Percentiles rank a stretch among this genome's conserved stretches.
These are phyloP conservation scores for Colletotrichum tropicale DNA, from an alignment of 2,329 filamentous ascomycete species.

Conservation along the genomic window DNA sequence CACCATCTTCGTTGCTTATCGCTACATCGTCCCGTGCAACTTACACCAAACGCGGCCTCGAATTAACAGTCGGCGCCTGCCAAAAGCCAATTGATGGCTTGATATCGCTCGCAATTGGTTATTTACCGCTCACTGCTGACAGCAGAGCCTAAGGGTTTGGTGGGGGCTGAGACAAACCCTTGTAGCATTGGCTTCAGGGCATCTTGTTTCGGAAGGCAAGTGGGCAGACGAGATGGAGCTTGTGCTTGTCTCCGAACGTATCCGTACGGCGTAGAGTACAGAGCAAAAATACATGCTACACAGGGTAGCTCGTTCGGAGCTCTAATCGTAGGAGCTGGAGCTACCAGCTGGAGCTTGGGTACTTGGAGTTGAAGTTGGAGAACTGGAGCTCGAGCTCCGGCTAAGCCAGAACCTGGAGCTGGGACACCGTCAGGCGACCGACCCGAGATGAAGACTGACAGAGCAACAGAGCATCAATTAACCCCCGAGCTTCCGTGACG, in stretches of 20 bases:
- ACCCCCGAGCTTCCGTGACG: not conserved
- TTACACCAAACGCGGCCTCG: not conserved
- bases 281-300: not conserved
- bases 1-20: slow-evolving; percentile 12
- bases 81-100: not conserved
- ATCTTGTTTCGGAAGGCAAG: slow-evolving; percentile 12
- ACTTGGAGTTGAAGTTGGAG: not conserved
- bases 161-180: slow-evolving; percentile 3
- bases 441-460: slow-evolving; percentile 11
- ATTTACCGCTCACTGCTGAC: not conserved
- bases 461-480: slow-evolving; percentile 6
- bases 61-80: not conserved
- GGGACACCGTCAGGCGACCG: not conserved
- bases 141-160: not conserved
- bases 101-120: not conserved
- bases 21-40: slow-evolving; percentile 4
- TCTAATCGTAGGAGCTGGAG: not conserved
- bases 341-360: not conserved
- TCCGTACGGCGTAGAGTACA: not conserved
- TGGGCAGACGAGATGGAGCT: slow-evolving; percentile 3
- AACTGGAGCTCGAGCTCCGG: not conserved
- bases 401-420: not conserved
- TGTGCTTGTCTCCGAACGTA: not conserved
- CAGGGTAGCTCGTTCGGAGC: not conserved
- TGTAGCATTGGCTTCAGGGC: not conserved